Percentiles rank a stretch among this genome's conserved stretches.
Evolutionary conservation across 345 rosid species (phyloP).

Genomic region (Corchorus capsularis): DNA sequence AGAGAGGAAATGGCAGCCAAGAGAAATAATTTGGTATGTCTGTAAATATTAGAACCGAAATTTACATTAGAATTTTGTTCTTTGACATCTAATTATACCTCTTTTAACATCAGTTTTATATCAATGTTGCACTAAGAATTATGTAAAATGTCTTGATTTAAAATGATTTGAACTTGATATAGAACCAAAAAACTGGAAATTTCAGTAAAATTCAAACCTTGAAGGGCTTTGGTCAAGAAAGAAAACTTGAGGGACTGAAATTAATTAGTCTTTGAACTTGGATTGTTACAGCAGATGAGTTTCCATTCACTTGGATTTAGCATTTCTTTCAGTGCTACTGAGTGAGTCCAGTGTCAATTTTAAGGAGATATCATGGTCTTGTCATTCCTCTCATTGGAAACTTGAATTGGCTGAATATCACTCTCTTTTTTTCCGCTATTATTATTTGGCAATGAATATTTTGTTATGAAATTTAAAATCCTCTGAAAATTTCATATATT

Average conservation of each 20-base stretch:
- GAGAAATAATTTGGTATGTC: constrained; percentile 67
- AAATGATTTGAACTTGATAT: not conserved
- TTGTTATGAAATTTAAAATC: not conserved
- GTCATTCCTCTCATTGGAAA: not conserved
- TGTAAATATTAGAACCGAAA: constrained; percentile 32
- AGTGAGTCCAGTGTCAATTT: not conserved
- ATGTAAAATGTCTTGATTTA: not conserved
- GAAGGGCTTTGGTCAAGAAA: not conserved
- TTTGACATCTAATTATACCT: constrained; percentile 23
- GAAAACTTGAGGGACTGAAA: not conserved
- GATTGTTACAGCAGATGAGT: not conserved
- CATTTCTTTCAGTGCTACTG: not conserved
- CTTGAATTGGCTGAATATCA: not conserved
- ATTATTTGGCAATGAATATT: not conserved
- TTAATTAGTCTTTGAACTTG: not conserved
- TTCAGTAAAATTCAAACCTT: not conserved
- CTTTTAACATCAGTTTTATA: constrained; percentile 26
- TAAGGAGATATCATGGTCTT: not conserved
- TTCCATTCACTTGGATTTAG: not conserved
- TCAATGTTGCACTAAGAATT: not conserved
- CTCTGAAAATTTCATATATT: not conserved
- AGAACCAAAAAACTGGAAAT: not conserved
- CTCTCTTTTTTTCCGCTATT: not conserved
- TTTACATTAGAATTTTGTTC: constrained; percentile 20
- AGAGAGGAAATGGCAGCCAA: constrained; percentile 68